phyloP scores from a whole-genome alignment of 331 rosid genomes.

The Malus hybrid region DNA sequence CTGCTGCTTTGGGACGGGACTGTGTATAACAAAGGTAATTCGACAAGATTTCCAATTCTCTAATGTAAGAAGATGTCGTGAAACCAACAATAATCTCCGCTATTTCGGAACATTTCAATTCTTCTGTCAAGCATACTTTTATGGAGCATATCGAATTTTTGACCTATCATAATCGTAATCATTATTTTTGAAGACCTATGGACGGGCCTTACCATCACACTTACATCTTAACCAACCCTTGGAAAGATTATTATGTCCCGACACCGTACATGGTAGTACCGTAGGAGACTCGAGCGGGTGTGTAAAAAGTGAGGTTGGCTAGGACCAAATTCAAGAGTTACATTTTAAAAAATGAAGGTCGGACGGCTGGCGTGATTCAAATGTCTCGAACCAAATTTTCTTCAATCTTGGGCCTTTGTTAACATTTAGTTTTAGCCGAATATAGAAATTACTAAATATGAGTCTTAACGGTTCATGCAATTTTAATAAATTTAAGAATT shows the following conservation, averaged over 20 bases:
- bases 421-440: neutral
- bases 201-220: neutral
- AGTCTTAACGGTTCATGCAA: too few species aligned
- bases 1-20: neutral
- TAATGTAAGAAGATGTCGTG: neutral
- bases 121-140: neutral
- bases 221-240: neutral
- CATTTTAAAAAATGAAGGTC: neutral
- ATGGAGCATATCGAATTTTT: neutral
- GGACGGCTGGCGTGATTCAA: too few species aligned
- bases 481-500: too few species aligned
- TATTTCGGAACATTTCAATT: neutral
- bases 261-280: neutral
- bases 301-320: neutral
- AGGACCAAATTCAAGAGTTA: neutral
- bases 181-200: neutral
- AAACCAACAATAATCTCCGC: neutral
- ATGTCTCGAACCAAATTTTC: too few species aligned
- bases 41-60: too few species aligned
- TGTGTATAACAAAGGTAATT: neutral
- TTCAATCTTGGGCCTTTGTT: too few species aligned
- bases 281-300: neutral
- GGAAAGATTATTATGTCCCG: neutral
- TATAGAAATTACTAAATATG: neutral
- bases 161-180: neutral